Conservation (phyloP, 1,139 yeast genomes). For the Blastobotrys indianensis region DNA sequence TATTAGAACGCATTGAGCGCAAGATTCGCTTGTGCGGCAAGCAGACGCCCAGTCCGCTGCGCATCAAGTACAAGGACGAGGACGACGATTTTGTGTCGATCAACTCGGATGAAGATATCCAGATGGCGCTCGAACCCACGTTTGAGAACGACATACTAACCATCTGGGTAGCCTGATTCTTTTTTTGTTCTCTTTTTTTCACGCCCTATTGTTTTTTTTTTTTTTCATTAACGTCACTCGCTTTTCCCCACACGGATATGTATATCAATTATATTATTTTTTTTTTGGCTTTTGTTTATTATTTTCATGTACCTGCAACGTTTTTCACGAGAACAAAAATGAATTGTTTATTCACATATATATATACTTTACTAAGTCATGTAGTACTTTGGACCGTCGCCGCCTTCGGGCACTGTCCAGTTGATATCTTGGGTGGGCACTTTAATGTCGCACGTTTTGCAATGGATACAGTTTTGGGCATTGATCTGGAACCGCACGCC, state of each 20-base stretch:
- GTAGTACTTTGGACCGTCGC: slow-evolving; percentile 94
- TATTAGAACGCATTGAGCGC: slow-evolving; percentile 40
- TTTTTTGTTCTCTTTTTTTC: not conserved
- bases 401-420: slow-evolving; percentile 98
- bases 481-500: slow-evolving; percentile 89
- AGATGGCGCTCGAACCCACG: slow-evolving; percentile 36
- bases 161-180: slow-evolving; percentile 15
- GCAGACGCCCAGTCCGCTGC: slow-evolving; percentile 37
- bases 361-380: slow-evolving; percentile 44
- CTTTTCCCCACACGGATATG: not conserved
- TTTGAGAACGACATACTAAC: slow-evolving; percentile 13
- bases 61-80: slow-evolving; percentile 83
- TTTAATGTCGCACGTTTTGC: slow-evolving; percentile 96
- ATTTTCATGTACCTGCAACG: not conserved
- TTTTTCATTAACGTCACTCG: too few species aligned
- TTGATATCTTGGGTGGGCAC: slow-evolving; percentile 89
- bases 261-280: not conserved
- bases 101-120: slow-evolving; percentile 71
- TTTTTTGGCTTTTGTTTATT: not conserved
- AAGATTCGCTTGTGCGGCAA: slow-evolving; percentile 42
- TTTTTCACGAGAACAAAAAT: too few species aligned
- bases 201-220: too few species aligned
- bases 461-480: slow-evolving; percentile 94
- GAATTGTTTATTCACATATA: not conserved
- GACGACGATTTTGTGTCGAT: slow-evolving; percentile 91